Conservation (phyloP, 805 yeast genomes). For the Nadsonia fulvescens region DNA sequence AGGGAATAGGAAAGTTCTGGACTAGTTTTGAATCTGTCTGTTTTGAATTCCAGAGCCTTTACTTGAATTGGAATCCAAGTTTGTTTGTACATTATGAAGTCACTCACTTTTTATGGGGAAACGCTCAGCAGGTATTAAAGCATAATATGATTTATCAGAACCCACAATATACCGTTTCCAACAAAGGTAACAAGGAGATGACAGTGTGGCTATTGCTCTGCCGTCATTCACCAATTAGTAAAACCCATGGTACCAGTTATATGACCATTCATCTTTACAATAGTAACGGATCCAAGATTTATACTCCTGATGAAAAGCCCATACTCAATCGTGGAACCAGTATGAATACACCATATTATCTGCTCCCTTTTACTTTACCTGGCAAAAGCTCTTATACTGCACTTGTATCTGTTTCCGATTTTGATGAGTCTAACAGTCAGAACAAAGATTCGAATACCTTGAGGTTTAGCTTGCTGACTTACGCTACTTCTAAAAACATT, state of each 20-base stretch:
- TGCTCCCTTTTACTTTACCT: conserved; percentile 12
- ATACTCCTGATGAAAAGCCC: conserved; percentile 6
- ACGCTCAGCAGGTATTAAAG: conserved; percentile 10
- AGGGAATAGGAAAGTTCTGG: conserved; percentile 10
- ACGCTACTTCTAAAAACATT: conserved; percentile 7
- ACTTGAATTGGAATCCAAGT: conserved; percentile 47
- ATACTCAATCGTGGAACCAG: conserved; percentile 11
- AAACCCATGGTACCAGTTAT: conserved; percentile 1
- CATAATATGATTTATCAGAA: conserved; percentile 14
- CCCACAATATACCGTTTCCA: conserved; percentile 21
- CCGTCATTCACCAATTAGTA: conserved; percentile 6
- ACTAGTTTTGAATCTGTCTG: conserved; percentile 18
- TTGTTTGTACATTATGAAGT: conserved; percentile 12
- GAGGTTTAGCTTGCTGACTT: conserved; percentile 9
- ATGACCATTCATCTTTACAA: conserved; percentile 7
- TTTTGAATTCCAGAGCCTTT: conserved; percentile 30
- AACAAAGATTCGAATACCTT: conserved; percentile 1
- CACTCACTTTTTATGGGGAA: conserved; percentile 17
- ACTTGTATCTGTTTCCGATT: conserved; percentile 8
- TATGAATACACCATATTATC: conserved; percentile 19
- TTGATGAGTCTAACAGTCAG: too few species aligned
- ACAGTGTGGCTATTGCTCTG: conserved; percentile 4
- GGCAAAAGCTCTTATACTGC: conserved; percentile 12
- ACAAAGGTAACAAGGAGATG: conserved; percentile 9
- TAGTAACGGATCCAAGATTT: conserved; percentile 4